These are phyloP conservation scores for Candida lessepsii DNA, from an alignment of 805 yeast genomes.

Conservation along the genomic window DNA sequence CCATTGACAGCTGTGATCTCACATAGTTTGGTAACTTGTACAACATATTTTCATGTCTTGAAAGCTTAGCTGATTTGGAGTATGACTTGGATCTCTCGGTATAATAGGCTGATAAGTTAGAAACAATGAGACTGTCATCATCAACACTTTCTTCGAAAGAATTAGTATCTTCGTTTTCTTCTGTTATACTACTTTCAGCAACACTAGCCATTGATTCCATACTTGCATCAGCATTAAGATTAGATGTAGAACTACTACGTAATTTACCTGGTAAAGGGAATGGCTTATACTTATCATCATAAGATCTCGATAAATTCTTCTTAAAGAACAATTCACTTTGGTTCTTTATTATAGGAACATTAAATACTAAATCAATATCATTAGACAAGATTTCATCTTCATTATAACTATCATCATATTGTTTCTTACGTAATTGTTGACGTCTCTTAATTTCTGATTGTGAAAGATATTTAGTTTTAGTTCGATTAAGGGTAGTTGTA, in stretches of 20 bases:
- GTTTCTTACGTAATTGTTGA: conserved; percentile 35
- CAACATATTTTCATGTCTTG: conserved; percentile 32
- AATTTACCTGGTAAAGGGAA: conserved; percentile 32
- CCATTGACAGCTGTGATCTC: conserved; percentile 45
- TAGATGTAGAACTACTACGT: conserved; percentile 15
- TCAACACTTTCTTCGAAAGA: conserved; percentile 1
- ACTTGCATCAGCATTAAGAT: not conserved
- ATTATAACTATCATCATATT: conserved; percentile 40
- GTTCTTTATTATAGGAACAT: conserved; percentile 42
- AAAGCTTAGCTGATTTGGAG: conserved; percentile 29
- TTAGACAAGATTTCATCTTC: conserved; percentile 39
- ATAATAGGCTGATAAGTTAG: conserved; percentile 37
- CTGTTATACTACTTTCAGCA: not conserved
- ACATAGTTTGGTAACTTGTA: conserved; percentile 39
- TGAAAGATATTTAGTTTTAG: conserved; percentile 35
- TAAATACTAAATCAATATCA: conserved; percentile 41
- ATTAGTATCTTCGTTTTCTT: conserved; percentile 2
- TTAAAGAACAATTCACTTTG: conserved; percentile 32
- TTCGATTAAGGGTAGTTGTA: conserved; percentile 25
- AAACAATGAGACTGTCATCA: conserved; percentile 35
- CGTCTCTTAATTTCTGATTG: conserved; percentile 40
- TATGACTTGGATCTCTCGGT: conserved; percentile 34
- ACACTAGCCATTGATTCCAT: not conserved
- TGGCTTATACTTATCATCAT: conserved; percentile 28
- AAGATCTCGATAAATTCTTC: conserved; percentile 8